These are phyloP conservation scores for Trypanosoma cruzi DNA, from an alignment of 208 protist species.

Conservation along the genomic window DNA sequence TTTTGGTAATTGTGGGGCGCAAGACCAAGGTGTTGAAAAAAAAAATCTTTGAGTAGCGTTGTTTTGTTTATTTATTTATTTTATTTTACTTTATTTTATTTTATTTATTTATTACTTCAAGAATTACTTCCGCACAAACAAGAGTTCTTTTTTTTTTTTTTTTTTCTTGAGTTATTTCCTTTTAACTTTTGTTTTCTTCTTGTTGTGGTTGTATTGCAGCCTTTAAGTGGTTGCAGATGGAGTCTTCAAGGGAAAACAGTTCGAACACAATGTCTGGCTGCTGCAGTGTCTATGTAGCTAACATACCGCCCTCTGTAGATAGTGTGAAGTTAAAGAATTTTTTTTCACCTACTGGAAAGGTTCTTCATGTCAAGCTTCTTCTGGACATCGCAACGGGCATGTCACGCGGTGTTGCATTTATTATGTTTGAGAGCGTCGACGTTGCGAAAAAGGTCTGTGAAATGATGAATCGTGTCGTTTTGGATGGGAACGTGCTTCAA, in stretches of 20 bases:
- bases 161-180: not conserved
- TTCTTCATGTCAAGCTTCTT: constrained; percentile 30
- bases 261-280: not conserved
- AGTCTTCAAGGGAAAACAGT: not conserved
- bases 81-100: constrained; percentile 1
- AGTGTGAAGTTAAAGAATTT: constrained; percentile 7
- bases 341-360: constrained; percentile 24
- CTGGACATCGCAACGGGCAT: constrained; percentile 30
- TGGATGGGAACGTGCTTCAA: constrained; percentile 23
- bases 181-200: not conserved
- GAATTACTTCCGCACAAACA: not conserved
- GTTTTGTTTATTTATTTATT: not conserved
- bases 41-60: no score
- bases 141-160: no score
- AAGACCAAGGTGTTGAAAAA: not conserved
- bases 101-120: not conserved
- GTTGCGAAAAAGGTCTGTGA: constrained; percentile 20
- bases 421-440: constrained; percentile 27
- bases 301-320: constrained; percentile 25
- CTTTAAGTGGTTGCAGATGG: not conserved
- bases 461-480: constrained; percentile 19
- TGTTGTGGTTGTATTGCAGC: not conserved
- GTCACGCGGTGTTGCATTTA: constrained; percentile 27
- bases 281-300: constrained; percentile 26
- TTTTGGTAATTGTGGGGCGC: not conserved